phyloP scores from a whole-genome alignment of 192 early-diverging fungal genomes.

The Geranomyces michiganensis region DNA sequence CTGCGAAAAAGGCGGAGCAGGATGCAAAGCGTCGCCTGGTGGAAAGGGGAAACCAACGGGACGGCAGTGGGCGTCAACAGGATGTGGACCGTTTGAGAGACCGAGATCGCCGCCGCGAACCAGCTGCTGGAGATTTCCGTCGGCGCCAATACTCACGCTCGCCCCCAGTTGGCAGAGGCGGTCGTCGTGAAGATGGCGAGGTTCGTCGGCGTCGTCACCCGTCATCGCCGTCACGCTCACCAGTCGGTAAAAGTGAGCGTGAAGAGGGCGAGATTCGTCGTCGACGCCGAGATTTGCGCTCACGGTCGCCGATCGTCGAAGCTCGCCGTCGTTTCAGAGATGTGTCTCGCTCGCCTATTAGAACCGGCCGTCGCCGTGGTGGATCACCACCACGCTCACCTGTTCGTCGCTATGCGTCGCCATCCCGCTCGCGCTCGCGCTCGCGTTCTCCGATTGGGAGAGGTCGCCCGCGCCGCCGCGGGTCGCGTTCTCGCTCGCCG shows the following conservation, averaged over 20 bases:
- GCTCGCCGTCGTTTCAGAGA: neutral
- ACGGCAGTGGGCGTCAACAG: constrained; percentile 31
- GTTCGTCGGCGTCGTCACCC: neutral
- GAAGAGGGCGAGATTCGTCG: neutral
- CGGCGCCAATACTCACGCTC: neutral
- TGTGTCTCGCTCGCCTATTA: neutral
- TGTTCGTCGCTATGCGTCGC: neutral
- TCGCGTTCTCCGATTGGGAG: neutral
- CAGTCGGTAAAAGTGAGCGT: neutral
- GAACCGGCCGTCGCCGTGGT: neutral
- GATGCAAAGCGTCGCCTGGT: neutral
- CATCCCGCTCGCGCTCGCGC: neutral
- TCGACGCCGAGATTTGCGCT: constrained; percentile 2
- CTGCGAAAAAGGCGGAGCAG: neutral
- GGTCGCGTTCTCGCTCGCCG: neutral
- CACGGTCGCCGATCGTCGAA: neutral
- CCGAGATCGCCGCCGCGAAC: neutral
- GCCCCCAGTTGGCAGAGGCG: neutral
- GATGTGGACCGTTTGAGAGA: neutral
- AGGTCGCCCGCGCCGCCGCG: neutral
- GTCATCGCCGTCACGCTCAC: constrained; percentile 6
- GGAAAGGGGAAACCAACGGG: constrained; percentile 3
- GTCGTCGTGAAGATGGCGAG: neutral
- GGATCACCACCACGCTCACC: neutral
- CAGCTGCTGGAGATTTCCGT: neutral